Conservation (phyloP, 2,329 filamentous ascomycete genomes). For the Aspergillus texensis region DNA sequence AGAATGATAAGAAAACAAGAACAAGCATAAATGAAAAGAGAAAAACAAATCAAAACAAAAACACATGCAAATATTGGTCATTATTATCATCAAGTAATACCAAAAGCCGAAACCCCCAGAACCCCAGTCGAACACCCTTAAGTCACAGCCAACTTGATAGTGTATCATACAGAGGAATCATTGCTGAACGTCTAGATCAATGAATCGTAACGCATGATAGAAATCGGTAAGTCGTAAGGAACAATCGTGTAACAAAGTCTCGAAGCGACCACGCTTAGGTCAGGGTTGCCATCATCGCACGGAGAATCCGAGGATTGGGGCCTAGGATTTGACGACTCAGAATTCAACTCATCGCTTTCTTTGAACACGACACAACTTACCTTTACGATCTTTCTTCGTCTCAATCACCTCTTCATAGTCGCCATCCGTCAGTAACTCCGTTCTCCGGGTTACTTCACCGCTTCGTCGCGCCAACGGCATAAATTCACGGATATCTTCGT, state of each 20-base stretch:
- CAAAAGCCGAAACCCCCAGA: neutral
- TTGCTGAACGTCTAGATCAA: conserved; percentile 2
- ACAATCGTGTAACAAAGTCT: neutral
- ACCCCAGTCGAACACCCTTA: conserved; percentile 5
- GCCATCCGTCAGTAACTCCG: conserved; percentile 39
- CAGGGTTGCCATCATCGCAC: conserved; percentile 71
- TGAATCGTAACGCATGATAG: conserved; percentile 5
- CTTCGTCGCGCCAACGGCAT: conserved; percentile 62
- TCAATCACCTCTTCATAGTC: conserved; percentile 56
- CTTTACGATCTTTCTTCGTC: conserved; percentile 89
- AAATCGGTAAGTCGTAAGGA: neutral
- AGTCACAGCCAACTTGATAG: conserved; percentile 7
- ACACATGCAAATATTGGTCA: neutral
- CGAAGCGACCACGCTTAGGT: conserved; percentile 54
- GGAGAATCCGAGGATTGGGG: conserved; percentile 65
- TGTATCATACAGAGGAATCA: conserved; percentile 8
- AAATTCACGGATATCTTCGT: conserved; percentile 71
- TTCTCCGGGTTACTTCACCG: conserved; percentile 36
- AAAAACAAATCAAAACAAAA: neutral
- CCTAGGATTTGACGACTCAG: conserved; percentile 47
- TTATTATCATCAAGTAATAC: neutral
- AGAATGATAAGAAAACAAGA: neutral
- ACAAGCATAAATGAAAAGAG: neutral
- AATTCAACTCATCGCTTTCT: conserved; percentile 22
- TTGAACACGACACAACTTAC: conserved; percentile 68